Base-by-base conservation (phyloP, 257 asterid genomes). In the Paulownia fortunei region DNA sequence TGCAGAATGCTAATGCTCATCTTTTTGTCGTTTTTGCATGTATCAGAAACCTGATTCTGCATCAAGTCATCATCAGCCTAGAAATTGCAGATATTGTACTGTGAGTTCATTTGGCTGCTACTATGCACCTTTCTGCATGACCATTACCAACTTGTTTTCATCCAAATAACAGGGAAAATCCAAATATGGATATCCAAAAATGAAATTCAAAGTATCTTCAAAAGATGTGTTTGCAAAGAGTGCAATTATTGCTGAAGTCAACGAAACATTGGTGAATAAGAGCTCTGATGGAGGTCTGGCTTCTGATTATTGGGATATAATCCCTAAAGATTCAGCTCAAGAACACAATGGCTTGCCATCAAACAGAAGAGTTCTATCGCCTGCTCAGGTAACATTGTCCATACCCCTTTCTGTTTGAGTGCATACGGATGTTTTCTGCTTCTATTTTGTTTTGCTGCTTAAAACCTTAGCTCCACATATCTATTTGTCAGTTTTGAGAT, bases 231-330 rank as follows among this genome's bases (percentile, higher is more conserved):
- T 86, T 56, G 90, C 90, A 24, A 92, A 81, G 87, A 91, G 88
- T 69, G 94, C 97, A 64, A 87, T 96, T 78, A 81, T 89, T 6
- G 99, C 92, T 0, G 97, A 96, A 82, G 90, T 87, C 42, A 76
- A 60, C 10, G 94, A 88, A 66, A 68, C 67, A 30, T 34, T 67
- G 76, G 34, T 79, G 37, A 70, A 65, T 47, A 82, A 79, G 54
- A 61, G 69, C 81, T 61, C 73, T 4, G 69, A 39, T 26, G 84
- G 23, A 39, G 70, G 61, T 73, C 74, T 90, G 71, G 89, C 97
- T 73, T 73, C 89, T 73, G 97, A 93, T 83, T 96, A 92, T 87
- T 96, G 99, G 99, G 88, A 89, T 81, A 63, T 93, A 69, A 84
- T 96, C 67, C 95, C 95, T 72, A 69, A 83, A 74, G 98, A 92